A percentile compares a stretch with the other conserved stretches of the same genome.
Conservation (phyloP, 768 basidiomycete species). For the Xerocomellus dryophilus region DNA sequence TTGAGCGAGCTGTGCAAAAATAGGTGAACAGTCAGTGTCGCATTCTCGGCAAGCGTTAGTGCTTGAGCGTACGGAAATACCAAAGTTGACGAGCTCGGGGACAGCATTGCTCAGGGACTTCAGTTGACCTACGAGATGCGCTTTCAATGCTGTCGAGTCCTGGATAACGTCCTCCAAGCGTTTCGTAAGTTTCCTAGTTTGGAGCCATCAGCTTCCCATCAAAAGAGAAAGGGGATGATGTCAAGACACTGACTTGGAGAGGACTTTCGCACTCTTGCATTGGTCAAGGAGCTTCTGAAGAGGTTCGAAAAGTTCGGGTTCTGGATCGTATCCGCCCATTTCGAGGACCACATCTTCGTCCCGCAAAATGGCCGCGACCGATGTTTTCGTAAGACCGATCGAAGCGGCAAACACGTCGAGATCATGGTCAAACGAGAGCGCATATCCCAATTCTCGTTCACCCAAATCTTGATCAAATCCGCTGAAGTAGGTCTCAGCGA, state of each 20-base stretch:
- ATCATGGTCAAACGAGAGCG: constrained; percentile 82
- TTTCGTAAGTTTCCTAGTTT: constrained; percentile 79
- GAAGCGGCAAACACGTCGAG: constrained; percentile 93
- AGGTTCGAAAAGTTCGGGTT: constrained; percentile 76
- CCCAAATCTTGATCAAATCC: constrained; percentile 83
- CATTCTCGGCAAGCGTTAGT: background rate
- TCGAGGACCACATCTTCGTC: constrained; percentile 80
- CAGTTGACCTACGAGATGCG: constrained; percentile 69
- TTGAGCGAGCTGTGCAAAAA: constrained; percentile 72
- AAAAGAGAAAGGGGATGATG: background rate
- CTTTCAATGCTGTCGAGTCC: constrained; percentile 68
- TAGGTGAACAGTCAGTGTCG: background rate
- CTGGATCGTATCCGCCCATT: constrained; percentile 69
- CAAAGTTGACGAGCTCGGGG: constrained; percentile 84
- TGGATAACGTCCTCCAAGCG: constrained; percentile 77
- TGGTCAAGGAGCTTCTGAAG: constrained; percentile 80
- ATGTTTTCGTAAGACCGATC: constrained; percentile 85
- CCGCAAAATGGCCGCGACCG: constrained; percentile 63
- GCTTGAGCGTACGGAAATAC: constrained; percentile 65
- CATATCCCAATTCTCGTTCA: constrained; percentile 84
- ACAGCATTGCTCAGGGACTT: constrained; percentile 68
- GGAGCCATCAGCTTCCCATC: background rate
- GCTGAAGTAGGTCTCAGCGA: constrained; percentile 82
- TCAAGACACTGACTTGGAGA: constrained; percentile 61
- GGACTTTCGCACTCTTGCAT: constrained; percentile 73